Evolutionary conservation across 148 eudicot species (phyloP).

Genomic region (Vaccinium myrtillus): DNA sequence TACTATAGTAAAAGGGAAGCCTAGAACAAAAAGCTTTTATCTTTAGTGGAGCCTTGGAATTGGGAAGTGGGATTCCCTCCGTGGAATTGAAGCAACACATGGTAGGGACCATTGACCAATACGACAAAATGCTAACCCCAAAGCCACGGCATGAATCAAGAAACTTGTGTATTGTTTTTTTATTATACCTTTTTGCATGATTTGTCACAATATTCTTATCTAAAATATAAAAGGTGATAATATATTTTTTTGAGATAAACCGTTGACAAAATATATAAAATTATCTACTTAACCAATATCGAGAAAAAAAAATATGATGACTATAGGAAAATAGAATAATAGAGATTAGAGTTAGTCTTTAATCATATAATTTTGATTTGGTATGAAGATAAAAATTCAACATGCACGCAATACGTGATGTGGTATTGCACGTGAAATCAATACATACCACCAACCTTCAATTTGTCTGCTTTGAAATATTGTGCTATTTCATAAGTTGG

Average conservation of each 20-base stretch:
- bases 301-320: neutral
- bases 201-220: neutral
- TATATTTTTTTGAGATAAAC: neutral
- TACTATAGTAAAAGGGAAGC: too few species aligned
- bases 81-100: conserved; percentile 1
- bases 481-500: neutral
- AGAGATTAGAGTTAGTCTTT: neutral
- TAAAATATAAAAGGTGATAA: neutral
- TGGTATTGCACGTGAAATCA: neutral
- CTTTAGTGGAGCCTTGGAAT: neutral
- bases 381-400: neutral
- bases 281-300: neutral
- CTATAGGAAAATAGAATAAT: neutral
- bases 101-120: neutral
- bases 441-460: neutral
- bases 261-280: neutral
- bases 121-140: neutral
- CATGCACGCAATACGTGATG: neutral
- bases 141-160: neutral
- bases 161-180: neutral
- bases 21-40: neutral
- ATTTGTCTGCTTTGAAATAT: neutral
- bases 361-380: neutral
- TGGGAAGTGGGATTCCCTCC: neutral
- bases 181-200: neutral